Evolutionary conservation across 768 basidiomycete species (phyloP).

Genomic region (Auriculariales sp.): DNA sequence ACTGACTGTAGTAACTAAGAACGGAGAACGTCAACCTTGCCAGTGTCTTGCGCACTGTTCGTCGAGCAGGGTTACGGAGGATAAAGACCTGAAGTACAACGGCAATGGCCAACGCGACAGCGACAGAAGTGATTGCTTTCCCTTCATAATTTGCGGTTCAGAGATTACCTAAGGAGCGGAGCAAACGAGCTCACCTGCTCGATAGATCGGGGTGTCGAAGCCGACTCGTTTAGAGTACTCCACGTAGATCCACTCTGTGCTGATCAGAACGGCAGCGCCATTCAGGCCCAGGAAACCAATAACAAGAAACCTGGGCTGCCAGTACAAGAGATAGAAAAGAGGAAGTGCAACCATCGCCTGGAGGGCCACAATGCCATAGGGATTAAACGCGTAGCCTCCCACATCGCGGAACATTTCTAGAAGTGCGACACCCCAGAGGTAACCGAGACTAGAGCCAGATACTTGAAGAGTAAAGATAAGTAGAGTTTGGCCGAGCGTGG

Average conservation of each 20-base stretch:
- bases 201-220: constrained; percentile 14
- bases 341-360: constrained; percentile 3
- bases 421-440: constrained; percentile 8
- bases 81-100: constrained; percentile 15
- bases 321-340: constrained; percentile 7
- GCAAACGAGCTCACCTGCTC: constrained; percentile 9
- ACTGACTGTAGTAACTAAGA: constrained; percentile 11
- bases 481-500: constrained; percentile 6
- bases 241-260: constrained; percentile 12
- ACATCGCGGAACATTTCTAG: constrained; percentile 16
- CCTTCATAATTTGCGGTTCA: neutral
- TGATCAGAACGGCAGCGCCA: constrained; percentile 8
- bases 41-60: constrained; percentile 10
- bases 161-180: neutral
- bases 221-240: constrained; percentile 7
- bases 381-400: constrained; percentile 16
- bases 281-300: constrained; percentile 7
- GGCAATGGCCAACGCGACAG: constrained; percentile 14
- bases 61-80: constrained; percentile 14
- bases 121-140: constrained; percentile 11
- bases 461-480: neutral
- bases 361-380: constrained; percentile 6
- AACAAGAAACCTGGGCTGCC: constrained; percentile 6
- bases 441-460: neutral
- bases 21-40: constrained; percentile 9